Evolutionary conservation across 768 basidiomycete species (phyloP), one percentile per base, ranked within the genome.

Genomic region (Tylopilus vinaceipallidus): DNA sequence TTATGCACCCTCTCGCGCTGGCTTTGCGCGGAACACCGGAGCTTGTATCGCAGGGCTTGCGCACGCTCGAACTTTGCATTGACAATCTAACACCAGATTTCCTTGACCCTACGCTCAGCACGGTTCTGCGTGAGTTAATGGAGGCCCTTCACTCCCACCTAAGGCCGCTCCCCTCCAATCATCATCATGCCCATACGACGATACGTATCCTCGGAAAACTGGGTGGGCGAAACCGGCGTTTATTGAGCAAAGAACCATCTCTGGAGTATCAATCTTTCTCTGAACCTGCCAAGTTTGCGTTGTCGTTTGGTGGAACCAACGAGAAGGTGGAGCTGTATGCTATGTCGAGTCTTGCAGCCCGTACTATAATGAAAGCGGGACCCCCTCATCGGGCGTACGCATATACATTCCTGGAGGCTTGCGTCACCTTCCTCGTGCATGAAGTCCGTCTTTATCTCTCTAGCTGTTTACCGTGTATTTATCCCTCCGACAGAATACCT

Each of bases 31-130:
- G 94, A 32, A 83, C 81, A 33, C 81, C 86, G 6, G 97, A 99
- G 46, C 82, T 97, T 39, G 88, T 98, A 46, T 86, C 92, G 20
- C 97, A 99, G 73, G 97, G 97, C 38, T 74, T 99, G 22, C 82
- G 97, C 6, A 99, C 97, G 0, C 80, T 99, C 50, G 97, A 99
- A 68, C 77, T 99, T n/a, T 98, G 95, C 71, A 95, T 98, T 61
- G 97, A 99, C 73, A 99, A 98, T 64, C 79, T 99, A 23, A 97
- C 93, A 0, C 92, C 93, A 2, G 97, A 98, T 69, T 98, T 98
- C 74, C 79, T 99, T 24, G 95, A 98, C 61, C 97, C 97, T 3
- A 95, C 93, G 2, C 81, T 98, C 55, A 91, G 84, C 54, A 91
- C 90, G 0, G 94, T 98, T 37, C 77, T 97, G 36, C 79, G 93